A percentile compares a stretch with the other conserved stretches of the same genome.
phyloP scores from a whole-genome alignment of 1,284 basidiomycete species.

The Veloporphyrellus conicus region DNA sequence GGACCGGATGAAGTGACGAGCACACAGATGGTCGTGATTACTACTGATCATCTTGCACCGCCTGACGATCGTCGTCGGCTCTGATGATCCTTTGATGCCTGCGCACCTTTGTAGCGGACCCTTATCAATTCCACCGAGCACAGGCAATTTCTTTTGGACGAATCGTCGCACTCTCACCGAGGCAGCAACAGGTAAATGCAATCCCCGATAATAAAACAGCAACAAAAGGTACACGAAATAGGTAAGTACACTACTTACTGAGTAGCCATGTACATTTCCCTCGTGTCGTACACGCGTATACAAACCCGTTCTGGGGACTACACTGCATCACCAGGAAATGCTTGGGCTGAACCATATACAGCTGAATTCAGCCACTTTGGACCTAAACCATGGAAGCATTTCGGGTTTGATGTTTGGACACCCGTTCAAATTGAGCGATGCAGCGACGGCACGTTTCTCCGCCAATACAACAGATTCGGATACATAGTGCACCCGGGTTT shows the following conservation, averaged over 20 bases:
- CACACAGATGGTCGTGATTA: background rate
- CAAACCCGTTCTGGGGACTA: too few species aligned
- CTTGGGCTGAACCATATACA: constrained; percentile 40
- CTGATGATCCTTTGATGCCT: background rate
- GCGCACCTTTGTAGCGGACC: too few species aligned
- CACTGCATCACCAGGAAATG: too few species aligned
- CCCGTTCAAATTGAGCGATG: constrained; percentile 49
- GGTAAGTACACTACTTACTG: background rate
- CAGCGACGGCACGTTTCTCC: constrained; percentile 31
- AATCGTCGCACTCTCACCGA: background rate
- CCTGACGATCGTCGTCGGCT: background rate
- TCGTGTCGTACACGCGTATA: background rate
- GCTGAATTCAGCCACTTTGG: constrained; percentile 48
- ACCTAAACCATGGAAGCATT: constrained; percentile 57
- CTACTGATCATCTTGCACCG: background rate
- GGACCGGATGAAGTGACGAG: constrained; percentile 11
- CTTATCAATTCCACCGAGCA: too few species aligned
- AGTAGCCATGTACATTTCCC: background rate
- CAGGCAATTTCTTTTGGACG: too few species aligned
- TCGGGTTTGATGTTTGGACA: constrained; percentile 55
- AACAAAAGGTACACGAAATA: background rate
- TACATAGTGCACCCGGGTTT: constrained; percentile 35
- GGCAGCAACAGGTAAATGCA: background rate
- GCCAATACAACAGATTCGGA: constrained; percentile 2
- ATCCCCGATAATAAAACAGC: background rate